phyloP scores from a whole-genome alignment of 768 basidiomycete species.

The Termitomyces eurrhizus region DNA sequence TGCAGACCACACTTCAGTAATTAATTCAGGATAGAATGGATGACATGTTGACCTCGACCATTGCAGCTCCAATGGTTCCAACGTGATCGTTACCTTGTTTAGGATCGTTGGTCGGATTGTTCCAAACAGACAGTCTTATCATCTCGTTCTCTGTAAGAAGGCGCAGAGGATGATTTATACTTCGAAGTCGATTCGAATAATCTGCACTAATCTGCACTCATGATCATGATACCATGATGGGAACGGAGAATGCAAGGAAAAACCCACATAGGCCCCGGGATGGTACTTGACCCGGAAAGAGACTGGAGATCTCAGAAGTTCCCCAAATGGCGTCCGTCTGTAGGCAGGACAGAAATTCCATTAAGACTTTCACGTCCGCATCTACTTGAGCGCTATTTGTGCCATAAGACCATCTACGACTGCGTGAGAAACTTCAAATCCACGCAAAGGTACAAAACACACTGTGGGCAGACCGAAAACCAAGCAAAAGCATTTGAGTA shows the following conservation, averaged over 20 bases:
- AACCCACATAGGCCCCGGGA: slow-evolving; percentile 39
- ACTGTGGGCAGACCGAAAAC: slow-evolving; percentile 96
- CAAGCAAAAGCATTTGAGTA: slow-evolving; percentile 84
- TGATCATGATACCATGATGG: not conserved
- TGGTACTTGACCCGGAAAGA: slow-evolving; percentile 47
- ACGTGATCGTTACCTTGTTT: slow-evolving; percentile 63
- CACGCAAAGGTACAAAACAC: slow-evolving; percentile 24
- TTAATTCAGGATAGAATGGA: slow-evolving; percentile 8
- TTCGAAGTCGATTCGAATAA: slow-evolving; percentile 57
- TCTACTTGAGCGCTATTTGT: slow-evolving; percentile 88
- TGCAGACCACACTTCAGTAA: slow-evolving; percentile 21
- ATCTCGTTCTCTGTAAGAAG: slow-evolving; percentile 91
- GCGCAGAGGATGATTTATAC: slow-evolving; percentile 69
- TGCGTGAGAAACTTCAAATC: slow-evolving; percentile 4
- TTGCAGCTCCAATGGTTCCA: slow-evolving; percentile 47
- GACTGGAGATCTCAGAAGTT: slow-evolving; percentile 53
- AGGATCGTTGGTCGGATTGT: slow-evolving; percentile 77
- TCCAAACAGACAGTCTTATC: slow-evolving; percentile 82
- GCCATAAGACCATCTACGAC: slow-evolving; percentile 89
- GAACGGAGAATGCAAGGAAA: not conserved
- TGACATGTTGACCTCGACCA: slow-evolving; percentile 50
- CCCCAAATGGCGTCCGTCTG: slow-evolving; percentile 70
- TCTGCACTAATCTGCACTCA: slow-evolving; percentile 30
- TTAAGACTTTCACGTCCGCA: slow-evolving; percentile 82
- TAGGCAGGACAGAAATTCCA: slow-evolving; percentile 77